A percentile compares a stretch with the other conserved stretches of the same genome.
Evolutionary conservation across 306 rosid species (phyloP).

Genomic region (Glycine tomentella): DNA sequence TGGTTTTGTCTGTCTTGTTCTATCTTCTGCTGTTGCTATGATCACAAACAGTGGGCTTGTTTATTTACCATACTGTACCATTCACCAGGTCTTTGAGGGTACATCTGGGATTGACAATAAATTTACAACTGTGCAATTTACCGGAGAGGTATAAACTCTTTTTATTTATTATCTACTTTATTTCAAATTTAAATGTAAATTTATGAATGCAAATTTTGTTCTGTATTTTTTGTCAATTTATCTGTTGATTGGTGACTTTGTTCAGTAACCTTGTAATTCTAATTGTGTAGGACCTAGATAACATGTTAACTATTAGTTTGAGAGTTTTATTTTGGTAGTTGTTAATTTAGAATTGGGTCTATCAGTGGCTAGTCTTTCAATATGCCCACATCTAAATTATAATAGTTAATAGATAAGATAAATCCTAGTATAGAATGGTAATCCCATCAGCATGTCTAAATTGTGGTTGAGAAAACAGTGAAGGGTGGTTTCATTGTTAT

Average conservation of each 20-base stretch:
- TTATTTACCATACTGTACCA: constrained; percentile 21
- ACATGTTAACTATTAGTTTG: constrained; percentile 16
- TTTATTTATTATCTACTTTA: constrained; percentile 15
- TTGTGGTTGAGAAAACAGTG: constrained; percentile 17
- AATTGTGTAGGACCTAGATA: constrained; percentile 21
- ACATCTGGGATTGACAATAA: constrained; percentile 99
- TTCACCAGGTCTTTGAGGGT: constrained; percentile 90
- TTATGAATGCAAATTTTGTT: neutral
- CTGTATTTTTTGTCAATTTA: constrained; percentile 10
- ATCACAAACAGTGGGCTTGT: constrained; percentile 3
- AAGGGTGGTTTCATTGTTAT: constrained; percentile 24
- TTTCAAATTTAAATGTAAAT: constrained; percentile 13
- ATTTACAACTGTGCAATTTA: constrained; percentile 96
- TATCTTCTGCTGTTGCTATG: constrained; percentile 9
- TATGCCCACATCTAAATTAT: constrained; percentile 21
- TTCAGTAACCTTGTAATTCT: neutral
- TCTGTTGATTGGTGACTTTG: constrained; percentile 21
- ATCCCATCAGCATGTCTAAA: constrained; percentile 8
- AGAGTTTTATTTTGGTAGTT: constrained; percentile 10
- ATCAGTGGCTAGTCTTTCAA: constrained; percentile 26
- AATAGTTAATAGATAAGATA: neutral
- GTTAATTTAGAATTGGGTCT: constrained; percentile 17
- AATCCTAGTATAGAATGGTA: constrained; percentile 1
- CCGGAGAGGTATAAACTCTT: constrained; percentile 83
- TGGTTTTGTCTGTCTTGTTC: constrained; percentile 12